Conservation (phyloP, 106 monocot species). For the Triglochin maritima region DNA sequence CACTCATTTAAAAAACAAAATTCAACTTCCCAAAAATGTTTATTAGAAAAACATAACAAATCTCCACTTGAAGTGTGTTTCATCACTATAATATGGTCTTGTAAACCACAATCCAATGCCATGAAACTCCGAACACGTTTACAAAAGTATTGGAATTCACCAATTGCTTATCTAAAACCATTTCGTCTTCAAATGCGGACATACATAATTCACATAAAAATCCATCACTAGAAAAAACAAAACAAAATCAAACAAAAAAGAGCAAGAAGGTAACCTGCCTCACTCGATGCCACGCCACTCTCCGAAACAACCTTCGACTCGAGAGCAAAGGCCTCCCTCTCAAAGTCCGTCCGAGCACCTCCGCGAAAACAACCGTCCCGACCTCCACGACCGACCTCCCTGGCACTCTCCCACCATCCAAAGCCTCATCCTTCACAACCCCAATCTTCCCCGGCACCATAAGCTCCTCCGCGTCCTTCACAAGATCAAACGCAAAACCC, state of each 20-base stretch:
- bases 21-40: too few relatives aligned
- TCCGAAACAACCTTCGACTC: slow-evolving; percentile 57
- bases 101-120: too few relatives aligned
- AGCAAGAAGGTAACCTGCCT: slow-evolving; percentile 78
- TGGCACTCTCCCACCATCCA: slow-evolving; percentile 13
- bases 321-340: slow-evolving; percentile 83
- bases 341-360: slow-evolving; percentile 79
- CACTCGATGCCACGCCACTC: slow-evolving; percentile 85
- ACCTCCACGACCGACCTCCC: slow-evolving; percentile 58
- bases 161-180: too few relatives aligned
- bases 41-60: too few relatives aligned
- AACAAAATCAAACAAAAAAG: not conserved
- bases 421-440: slow-evolving; percentile 61
- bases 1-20: too few relatives aligned
- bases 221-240: too few relatives aligned
- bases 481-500: slow-evolving; percentile 46
- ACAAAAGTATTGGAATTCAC: too few relatives aligned
- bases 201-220: not conserved
- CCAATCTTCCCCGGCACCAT: slow-evolving; percentile 40
- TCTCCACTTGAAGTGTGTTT: too few relatives aligned
- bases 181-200: too few relatives aligned
- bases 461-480: slow-evolving; percentile 26
- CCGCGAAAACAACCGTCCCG: slow-evolving; percentile 66
- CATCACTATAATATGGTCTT: too few relatives aligned
- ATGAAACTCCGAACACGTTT: too few relatives aligned